Evolutionary conservation across 2,329 filamentous ascomycete genomes (phyloP).

Genomic region (Fusarium sp.): DNA sequence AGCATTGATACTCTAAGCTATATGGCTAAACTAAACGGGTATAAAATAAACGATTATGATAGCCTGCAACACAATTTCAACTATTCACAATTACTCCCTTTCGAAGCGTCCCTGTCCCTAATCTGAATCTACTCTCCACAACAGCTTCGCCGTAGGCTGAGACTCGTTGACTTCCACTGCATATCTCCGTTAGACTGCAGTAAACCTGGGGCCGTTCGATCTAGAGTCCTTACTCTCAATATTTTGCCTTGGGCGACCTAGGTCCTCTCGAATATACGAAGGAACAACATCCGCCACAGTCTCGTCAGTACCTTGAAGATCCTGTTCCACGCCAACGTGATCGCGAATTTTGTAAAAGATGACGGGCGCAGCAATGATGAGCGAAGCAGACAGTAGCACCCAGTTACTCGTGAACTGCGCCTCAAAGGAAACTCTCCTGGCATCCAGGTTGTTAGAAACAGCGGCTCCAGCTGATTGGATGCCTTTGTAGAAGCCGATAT

Average conservation of each 20-base stretch:
- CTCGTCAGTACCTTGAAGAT: slow-evolving; percentile 86
- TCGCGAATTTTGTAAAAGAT: slow-evolving; percentile 84
- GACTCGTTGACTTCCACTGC: slow-evolving; percentile 3
- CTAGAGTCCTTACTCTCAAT: slow-evolving; percentile 10
- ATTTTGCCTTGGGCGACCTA: not conserved
- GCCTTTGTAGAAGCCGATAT: slow-evolving; percentile 89
- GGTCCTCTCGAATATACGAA: not conserved
- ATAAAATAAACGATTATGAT: too few relatives aligned
- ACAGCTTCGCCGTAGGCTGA: slow-evolving; percentile 1
- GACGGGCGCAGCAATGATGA: slow-evolving; percentile 81
- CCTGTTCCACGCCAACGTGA: slow-evolving; percentile 78
- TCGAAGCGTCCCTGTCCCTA: too few relatives aligned
- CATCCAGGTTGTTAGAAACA: slow-evolving; percentile 54
- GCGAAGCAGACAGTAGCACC: slow-evolving; percentile 76
- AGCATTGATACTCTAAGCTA: too few relatives aligned
- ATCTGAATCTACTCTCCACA: not conserved
- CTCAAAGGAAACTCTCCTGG: slow-evolving; percentile 65
- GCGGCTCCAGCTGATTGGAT: slow-evolving; percentile 81
- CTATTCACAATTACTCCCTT: too few relatives aligned
- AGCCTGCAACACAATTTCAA: too few relatives aligned
- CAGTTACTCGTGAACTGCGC: slow-evolving; percentile 77
- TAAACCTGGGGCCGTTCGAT: not conserved
- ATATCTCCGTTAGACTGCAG: slow-evolving; percentile 9
- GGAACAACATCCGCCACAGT: slow-evolving; percentile 73
- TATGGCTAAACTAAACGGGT: too few relatives aligned